Percentiles rank a stretch among this genome's conserved stretches.
These are phyloP conservation scores for Trichoderma erinaceum DNA, from an alignment of 495 filamentous ascomycete species.

Conservation along the genomic window DNA sequence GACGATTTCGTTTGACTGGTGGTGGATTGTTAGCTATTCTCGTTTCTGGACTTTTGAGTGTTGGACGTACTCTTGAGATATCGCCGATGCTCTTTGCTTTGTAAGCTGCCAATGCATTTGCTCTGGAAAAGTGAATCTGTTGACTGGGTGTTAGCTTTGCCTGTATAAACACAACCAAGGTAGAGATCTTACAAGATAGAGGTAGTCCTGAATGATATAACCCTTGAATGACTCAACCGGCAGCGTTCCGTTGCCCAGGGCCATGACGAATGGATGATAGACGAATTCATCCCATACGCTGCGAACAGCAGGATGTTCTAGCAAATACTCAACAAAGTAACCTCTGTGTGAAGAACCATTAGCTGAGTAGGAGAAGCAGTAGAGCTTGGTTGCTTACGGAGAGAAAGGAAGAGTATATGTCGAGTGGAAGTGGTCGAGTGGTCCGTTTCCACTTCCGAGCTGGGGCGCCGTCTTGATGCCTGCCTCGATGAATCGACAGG, in stretches of 20 bases:
- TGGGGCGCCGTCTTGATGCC: conserved; percentile 72
- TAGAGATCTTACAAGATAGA: conserved; percentile 63
- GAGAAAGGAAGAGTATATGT: conserved; percentile 71
- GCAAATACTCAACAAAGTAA: conserved; percentile 74
- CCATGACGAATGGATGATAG: conserved; percentile 71
- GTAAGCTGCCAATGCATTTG: conserved; percentile 76
- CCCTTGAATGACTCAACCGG: conserved; percentile 69
- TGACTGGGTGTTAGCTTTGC: not conserved
- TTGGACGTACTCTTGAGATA: conserved; percentile 52
- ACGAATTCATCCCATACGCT: conserved; percentile 65
- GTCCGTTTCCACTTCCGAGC: conserved; percentile 75
- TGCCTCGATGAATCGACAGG: conserved; percentile 73
- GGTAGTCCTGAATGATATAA: conserved; percentile 84
- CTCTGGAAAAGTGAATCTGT: conserved; percentile 78
- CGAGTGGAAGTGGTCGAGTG: conserved; percentile 93
- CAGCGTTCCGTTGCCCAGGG: conserved; percentile 68
- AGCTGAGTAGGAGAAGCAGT: not conserved
- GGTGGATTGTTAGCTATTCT: not conserved
- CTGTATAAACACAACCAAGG: not conserved
- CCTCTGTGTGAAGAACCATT: conserved; percentile 44
- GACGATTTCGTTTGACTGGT: conserved; percentile 65
- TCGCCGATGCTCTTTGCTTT: conserved; percentile 70
- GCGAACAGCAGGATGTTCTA: conserved; percentile 68
- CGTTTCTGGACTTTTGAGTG: not conserved
- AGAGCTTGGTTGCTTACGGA: conserved; percentile 50